Percentiles rank a stretch among this genome's conserved stretches.
These are phyloP conservation scores for Samsoniella hepiali DNA, from an alignment of 2,329 filamentous ascomycete genomes.

Conservation along the genomic window DNA sequence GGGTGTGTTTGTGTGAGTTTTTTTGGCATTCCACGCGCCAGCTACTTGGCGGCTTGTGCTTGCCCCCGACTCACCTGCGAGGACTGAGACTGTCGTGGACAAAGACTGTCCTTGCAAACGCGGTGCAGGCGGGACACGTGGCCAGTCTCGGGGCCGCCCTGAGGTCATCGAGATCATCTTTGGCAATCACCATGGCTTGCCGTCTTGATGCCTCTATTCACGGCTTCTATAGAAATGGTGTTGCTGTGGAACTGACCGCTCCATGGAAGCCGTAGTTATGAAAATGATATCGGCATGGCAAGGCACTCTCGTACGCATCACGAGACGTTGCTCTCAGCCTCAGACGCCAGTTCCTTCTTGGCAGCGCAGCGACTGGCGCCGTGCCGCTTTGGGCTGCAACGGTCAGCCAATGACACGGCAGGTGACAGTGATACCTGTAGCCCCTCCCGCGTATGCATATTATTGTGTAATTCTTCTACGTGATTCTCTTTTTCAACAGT, in stretches of 20 bases:
- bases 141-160: background rate
- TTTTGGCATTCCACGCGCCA: background rate
- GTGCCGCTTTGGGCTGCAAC: too few relatives aligned
- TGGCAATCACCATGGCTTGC: background rate
- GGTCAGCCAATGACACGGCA: background rate
- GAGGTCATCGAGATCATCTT: background rate
- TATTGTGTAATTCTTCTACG: background rate
- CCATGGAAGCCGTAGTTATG: background rate
- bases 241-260: too few relatives aligned
- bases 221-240: background rate
- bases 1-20: background rate
- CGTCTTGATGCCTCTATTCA: background rate
- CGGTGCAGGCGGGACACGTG: background rate
- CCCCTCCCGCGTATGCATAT: background rate
- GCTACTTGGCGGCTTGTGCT: too few relatives aligned
- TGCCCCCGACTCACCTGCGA: background rate
- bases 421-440: background rate
- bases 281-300: background rate
- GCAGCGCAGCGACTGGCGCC: too few relatives aligned
- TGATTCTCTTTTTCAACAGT: background rate
- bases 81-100: background rate
- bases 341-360: background rate
- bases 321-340: background rate
- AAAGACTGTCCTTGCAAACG: background rate
- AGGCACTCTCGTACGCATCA: background rate